Evolutionary conservation across 2,329 filamentous ascomycete genomes (phyloP).

Genomic region (Fusarium zealandicum): DNA sequence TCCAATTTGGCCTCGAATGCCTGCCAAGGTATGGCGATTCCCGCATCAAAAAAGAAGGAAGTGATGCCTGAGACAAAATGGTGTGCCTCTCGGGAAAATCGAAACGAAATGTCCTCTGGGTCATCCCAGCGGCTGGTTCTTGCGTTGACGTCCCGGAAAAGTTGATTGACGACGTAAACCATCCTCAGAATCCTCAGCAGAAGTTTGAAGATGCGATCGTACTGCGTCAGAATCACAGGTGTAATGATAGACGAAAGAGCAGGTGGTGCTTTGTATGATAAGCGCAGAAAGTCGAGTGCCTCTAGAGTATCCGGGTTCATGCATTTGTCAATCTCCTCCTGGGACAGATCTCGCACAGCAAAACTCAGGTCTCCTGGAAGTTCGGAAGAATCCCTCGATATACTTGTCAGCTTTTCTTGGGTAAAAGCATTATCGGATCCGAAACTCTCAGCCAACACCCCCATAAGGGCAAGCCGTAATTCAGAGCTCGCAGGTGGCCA

Average conservation of each 20-base stretch:
- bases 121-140: constrained; percentile 46
- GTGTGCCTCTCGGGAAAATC: constrained; percentile 78
- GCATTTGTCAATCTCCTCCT: constrained; percentile 81
- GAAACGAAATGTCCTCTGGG: constrained; percentile 52
- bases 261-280: constrained; percentile 81
- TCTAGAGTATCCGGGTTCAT: constrained; percentile 83
- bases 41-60: constrained; percentile 81
- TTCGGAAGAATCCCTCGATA: constrained; percentile 43
- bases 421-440: constrained; percentile 38
- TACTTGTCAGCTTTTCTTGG: constrained; percentile 39
- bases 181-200: constrained; percentile 80
- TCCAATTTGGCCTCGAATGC: constrained; percentile 72
- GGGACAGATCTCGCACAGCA: constrained; percentile 79
- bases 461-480: constrained; percentile 86
- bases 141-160: constrained; percentile 64
- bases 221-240: constrained; percentile 72
- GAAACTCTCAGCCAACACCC: constrained; percentile 81
- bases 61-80: constrained; percentile 78
- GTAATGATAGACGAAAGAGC: constrained; percentile 79
- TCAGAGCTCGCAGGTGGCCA: constrained; percentile 97
- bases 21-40: constrained; percentile 76
- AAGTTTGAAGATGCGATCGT: constrained; percentile 84
- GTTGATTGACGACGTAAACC: constrained; percentile 74
- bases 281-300: constrained; percentile 89
- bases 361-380: constrained; percentile 81